Conservation (phyloP, 257 asterid genomes). For the Anisodus acutangulus region DNA sequence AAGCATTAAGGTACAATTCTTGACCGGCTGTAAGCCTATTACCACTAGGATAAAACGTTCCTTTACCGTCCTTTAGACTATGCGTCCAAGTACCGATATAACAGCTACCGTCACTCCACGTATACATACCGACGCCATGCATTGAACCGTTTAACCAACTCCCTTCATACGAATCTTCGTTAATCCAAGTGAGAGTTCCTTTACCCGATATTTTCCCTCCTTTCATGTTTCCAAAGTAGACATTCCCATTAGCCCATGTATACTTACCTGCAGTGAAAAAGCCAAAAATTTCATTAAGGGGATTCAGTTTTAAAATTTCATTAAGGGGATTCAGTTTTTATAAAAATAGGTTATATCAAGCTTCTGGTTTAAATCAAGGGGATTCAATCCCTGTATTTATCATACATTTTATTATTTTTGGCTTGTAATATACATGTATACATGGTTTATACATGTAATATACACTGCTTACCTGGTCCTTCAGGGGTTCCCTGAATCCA, state of each 20-base stretch:
- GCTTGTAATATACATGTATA: no score
- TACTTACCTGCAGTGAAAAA: conserved; percentile 62
- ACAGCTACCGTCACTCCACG: conserved; percentile 85
- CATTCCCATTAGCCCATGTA: conserved; percentile 81
- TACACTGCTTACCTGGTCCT: conserved; percentile 62
- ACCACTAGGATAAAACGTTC: conserved; percentile 87
- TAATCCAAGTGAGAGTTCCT: conserved; percentile 94
- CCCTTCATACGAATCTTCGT: conserved; percentile 83
- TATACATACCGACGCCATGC: conserved; percentile 88
- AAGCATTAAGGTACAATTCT: conserved; percentile 74
- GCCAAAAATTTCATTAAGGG: no score
- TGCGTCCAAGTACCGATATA: conserved; percentile 91
- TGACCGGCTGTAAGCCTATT: conserved; percentile 66
- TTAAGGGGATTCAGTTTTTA: no score
- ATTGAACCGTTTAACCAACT: conserved; percentile 80
- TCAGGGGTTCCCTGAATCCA: conserved; percentile 95
- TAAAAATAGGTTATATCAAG: no score
- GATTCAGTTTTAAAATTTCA: no score
- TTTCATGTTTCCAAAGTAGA: conserved; percentile 84
- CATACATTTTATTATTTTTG: no score
- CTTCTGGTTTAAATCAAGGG: no score
- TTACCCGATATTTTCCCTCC: conserved; percentile 89
- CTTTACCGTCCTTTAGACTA: conserved; percentile 94
- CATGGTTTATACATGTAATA: no score
- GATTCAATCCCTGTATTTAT: no score